Conservation (phyloP, 1,284 basidiomycete species). For the Taiwanofungus camphoratus region DNA sequence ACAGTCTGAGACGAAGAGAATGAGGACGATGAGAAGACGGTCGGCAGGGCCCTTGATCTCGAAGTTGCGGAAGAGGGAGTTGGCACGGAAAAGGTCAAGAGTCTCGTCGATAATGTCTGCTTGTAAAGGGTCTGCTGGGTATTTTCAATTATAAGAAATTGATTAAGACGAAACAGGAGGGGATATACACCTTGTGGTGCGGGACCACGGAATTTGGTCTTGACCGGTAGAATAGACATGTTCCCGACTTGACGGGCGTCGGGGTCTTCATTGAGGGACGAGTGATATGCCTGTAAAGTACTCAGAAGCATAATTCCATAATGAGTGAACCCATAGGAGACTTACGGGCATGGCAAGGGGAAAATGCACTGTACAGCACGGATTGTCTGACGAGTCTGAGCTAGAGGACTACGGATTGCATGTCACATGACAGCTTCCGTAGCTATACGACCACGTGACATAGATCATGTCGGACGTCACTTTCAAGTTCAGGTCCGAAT, state of each 20-base stretch:
- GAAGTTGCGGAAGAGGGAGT: slow-evolving; percentile 99
- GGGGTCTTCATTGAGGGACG: slow-evolving; percentile 84
- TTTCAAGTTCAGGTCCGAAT: too few species aligned
- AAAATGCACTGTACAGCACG: too few species aligned
- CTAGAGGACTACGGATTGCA: too few species aligned
- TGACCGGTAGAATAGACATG: slow-evolving; percentile 87
- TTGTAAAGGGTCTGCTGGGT: slow-evolving; percentile 66
- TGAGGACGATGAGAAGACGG: slow-evolving; percentile 93
- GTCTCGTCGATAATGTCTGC: slow-evolving; percentile 96
- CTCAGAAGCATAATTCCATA: not conserved
- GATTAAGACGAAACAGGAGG: slow-evolving; percentile 6
- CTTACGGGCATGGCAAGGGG: not conserved
- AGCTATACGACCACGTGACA: too few species aligned
- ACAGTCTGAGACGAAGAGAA: slow-evolving; percentile 98
- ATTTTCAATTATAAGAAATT: slow-evolving; percentile 6
- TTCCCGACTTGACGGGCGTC: slow-evolving; percentile 86
- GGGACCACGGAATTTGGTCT: slow-evolving; percentile 87
- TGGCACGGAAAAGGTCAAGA: slow-evolving; percentile 96
- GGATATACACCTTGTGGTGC: slow-evolving; percentile 69
- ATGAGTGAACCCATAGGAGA: not conserved
- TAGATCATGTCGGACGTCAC: too few species aligned
- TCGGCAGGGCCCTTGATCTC: slow-evolving; percentile 99
- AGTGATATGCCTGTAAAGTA: slow-evolving; percentile 86
- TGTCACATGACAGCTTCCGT: too few species aligned
- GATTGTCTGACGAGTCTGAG: too few species aligned